Evolutionary conservation across 2,329 filamentous ascomycete species (phyloP), one percentile per base, ranked within the genome.

Genomic region (Aspergillus transmontanensis): DNA sequence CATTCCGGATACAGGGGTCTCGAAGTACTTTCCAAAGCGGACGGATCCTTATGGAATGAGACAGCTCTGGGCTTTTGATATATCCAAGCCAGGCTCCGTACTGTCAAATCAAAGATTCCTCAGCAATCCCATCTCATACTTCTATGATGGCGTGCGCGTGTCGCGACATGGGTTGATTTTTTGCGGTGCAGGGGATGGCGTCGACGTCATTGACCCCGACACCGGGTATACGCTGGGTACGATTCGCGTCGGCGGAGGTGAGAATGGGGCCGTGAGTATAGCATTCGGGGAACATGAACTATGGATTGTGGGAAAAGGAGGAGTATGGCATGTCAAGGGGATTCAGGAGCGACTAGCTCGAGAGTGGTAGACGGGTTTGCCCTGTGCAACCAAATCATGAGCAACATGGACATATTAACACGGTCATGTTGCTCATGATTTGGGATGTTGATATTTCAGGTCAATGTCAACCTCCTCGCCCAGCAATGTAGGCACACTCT

Each of bases 1-100:
- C 54, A 56, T 74, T 6, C 71, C 71, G 0, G 71, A 74, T 64
- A 73, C 73, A 3, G 71, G 72, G 5, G 57, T 64, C 11, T 64
- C 64, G 0, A 28, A 48, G 11, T 66, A 60, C 34, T 45, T 21
- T 1, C 64, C 64, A 23, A 26, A 43, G 19, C 5, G 60, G 58
- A 57, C 48, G 3, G 48, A 55, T 28, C 59, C 62, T 1, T 58
- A 66, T 30, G 59, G 64, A 14, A 41, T 48, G 26, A 59, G 64
- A 3, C 48, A 46, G 36, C 48, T 66, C 0, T 59, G 51, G 26
- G 62, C 64, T 0, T 66, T 64, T 16, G 57, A 64, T 36, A n/a
- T 66, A 12, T 59, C 53, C 3, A 16, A 45, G 6, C 36, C 46
- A 11, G 23, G 62, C 1, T n/a, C 58, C 1, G 62, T 64, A 1